Evolutionary conservation across 208 protist genomes (phyloP), one percentile per base, ranked within the genome.

Genomic region (Wallacemonas sp.): DNA sequence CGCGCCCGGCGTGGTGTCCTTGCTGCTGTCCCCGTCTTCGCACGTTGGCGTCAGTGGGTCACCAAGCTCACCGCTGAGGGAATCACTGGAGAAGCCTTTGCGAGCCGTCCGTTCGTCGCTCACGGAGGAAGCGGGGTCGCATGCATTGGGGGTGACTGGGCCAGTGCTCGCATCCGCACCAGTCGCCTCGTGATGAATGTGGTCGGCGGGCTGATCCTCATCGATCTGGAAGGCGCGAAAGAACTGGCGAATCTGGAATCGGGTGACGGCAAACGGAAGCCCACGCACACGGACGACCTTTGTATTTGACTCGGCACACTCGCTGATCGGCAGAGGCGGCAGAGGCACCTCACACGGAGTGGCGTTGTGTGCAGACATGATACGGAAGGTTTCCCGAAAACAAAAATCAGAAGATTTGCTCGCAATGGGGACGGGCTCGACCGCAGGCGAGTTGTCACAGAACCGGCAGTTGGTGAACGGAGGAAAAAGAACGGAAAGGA

Each of bases 221-320:
- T 57, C 50, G 21, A 87, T 19, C 19, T 65, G 60, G 52, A 78
- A 78, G 13, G 58, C 71, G 3, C 29, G 32, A 70, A 87, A 87
- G 57, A 83, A 81, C 17, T 38, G 45, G 27, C 67, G 65, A 22
- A 87, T 68, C 22, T 78, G 44, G 36, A 71, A 50, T 24, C 68
- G 61, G 17, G 63, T 76, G 8, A 76, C 66, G 38, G 65, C 55
- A 44, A 79, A 81, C 15, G 81, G 81, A 1, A 84, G 66, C 2
- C 81, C 81, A 27, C 72, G 62, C 30, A 84, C 53, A 22, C 66
- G 71, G 5, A 87, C n/a, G 9, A 83, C 66, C 2, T 54, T 68
- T 24, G 48, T 36, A 3, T 26, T 59, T n/a, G 38, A 38, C 29
- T 30, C 38, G 10, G 50, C 22, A 10, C 34, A 46, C 37, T 53